These are phyloP conservation scores for Ceriops tagal DNA, from an alignment of 345 rosid genomes.

Conservation along the genomic window DNA sequence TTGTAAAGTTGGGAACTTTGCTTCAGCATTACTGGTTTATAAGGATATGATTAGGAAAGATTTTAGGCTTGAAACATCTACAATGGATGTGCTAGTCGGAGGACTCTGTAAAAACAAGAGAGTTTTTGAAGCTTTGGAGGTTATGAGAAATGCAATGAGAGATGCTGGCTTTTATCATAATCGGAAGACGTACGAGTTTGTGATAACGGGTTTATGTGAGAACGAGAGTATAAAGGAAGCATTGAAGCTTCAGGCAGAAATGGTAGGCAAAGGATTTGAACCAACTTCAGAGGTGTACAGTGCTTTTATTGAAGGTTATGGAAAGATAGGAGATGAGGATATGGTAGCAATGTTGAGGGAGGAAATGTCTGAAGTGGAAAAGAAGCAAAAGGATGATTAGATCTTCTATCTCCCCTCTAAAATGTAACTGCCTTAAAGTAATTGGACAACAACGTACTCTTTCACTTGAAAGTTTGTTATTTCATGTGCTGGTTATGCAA, in stretches of 20 bases:
- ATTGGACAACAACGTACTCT: too few relatives aligned
- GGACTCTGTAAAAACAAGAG: conserved; percentile 43
- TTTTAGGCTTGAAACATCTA: conserved; percentile 43
- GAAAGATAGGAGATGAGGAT: conserved; percentile 45
- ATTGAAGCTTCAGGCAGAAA: conserved; percentile 69
- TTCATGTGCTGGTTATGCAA: too few relatives aligned
- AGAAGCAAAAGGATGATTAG: conserved; percentile 20
- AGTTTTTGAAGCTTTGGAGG: conserved; percentile 49
- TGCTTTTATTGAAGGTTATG: conserved; percentile 60
- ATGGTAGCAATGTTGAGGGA: conserved; percentile 48
- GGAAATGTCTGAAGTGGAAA: conserved; percentile 53
- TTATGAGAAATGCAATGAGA: conserved; percentile 37
- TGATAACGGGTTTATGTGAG: conserved; percentile 56
- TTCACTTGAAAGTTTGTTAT: too few relatives aligned
- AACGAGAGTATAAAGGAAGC: conserved; percentile 69
- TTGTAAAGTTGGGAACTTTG: conserved; percentile 51
- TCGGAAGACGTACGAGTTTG: conserved; percentile 49
- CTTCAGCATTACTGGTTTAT: conserved; percentile 49
- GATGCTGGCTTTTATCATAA: conserved; percentile 42
- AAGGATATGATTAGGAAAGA: conserved; percentile 56
- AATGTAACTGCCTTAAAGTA: too few relatives aligned
- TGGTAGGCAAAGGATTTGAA: conserved; percentile 75
- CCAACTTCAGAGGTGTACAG: conserved; percentile 50
- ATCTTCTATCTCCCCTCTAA: not conserved
- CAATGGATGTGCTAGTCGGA: conserved; percentile 43